Conservation (phyloP, 768 basidiomycete species). For the Kwoniella bestiolae region DNA sequence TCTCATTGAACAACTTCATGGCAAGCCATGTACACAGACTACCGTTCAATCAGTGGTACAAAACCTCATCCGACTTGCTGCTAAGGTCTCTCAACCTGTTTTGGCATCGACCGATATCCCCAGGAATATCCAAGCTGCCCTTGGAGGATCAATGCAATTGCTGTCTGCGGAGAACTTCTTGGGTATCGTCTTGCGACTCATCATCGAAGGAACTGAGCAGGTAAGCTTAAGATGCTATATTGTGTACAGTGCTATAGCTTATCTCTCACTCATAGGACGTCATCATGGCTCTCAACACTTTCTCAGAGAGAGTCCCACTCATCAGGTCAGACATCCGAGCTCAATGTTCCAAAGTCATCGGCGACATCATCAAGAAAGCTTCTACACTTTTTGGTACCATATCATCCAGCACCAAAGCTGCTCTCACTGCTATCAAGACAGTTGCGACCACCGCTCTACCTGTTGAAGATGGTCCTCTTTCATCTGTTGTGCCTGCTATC, state of each 20-base stretch:
- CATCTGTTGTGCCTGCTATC: conserved; percentile 66
- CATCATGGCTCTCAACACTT: conserved; percentile 66
- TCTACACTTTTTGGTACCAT: conserved; percentile 61
- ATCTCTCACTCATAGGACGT: conserved; percentile 19
- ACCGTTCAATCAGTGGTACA: conserved; percentile 32
- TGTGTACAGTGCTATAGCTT: no score
- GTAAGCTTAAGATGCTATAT: no score
- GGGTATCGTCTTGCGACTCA: conserved; percentile 63
- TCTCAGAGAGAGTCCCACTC: conserved; percentile 69
- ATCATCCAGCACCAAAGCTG: conserved; percentile 60
- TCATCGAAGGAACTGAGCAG: conserved; percentile 63
- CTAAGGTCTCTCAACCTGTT: conserved; percentile 12
- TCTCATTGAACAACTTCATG: conserved; percentile 53
- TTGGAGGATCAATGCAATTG: conserved; percentile 65
- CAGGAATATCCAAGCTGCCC: conserved; percentile 48
- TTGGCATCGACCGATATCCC: conserved; percentile 18
- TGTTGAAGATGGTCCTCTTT: conserved; percentile 71
- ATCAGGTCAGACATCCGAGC: conserved; percentile 66
- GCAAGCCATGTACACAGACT: conserved; percentile 40
- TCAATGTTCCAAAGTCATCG: conserved; percentile 62
- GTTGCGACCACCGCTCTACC: conserved; percentile 66
- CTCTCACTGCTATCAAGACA: conserved; percentile 67
- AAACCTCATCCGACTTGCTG: conserved; percentile 34
- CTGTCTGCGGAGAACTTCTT: conserved; percentile 77
- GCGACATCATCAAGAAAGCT: conserved; percentile 64